Base-by-base conservation (phyloP, 768 basidiomycete species). In the Suillus americanus region DNA sequence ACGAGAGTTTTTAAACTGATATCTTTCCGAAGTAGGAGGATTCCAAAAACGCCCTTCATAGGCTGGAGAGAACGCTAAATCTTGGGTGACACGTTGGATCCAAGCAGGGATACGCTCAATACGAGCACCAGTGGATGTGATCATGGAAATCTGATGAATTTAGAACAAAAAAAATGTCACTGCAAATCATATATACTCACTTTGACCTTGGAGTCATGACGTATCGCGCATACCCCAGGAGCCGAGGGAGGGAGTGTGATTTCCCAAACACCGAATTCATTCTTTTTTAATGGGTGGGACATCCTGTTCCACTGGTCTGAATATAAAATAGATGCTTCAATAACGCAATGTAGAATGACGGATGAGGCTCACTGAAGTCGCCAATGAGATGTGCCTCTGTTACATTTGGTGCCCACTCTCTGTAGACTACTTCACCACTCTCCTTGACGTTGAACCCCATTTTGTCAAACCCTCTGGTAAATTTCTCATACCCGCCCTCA, bases 41-140 rank as follows among this genome's bases (percentile, higher is more conserved):
- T 99, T 98, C 97, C 97, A 99, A 79, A 99, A 97, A n/a, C 94
- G 89, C 23, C 94, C 93, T 66, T 99, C 97, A 75, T 97, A 99
- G 7, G 92, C 85, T 16, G 95, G 92, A 20, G 97, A 99, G 50
- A 94, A 86, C 56, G 79, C 74, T 64, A 99, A 80, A 74, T 99
- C 95, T 75, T 99, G 97, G 5, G 97, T 98, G 66, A 99, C 97
- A 66, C 97, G 92, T 63, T 78, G 89, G 71, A 94, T 95, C 97
- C 97, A 99, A 5, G 92, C 88, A 5, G 97, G 97, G 46, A 99
- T 74, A 45, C 96, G 89, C 74, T 99, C 97, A 66, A 97, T 91
- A 38, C 93, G 89, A 67, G 86, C 81, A 14, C 92, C 91, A 48
- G 80, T 80, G 0, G 90, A 88, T n/a, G 88, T 72, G 61, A 95